Percentiles rank a stretch among this genome's conserved stretches.
Evolutionary conservation across 1,139 yeast genomes (phyloP).

Genomic region (Scheffersomyces segobiensis): DNA sequence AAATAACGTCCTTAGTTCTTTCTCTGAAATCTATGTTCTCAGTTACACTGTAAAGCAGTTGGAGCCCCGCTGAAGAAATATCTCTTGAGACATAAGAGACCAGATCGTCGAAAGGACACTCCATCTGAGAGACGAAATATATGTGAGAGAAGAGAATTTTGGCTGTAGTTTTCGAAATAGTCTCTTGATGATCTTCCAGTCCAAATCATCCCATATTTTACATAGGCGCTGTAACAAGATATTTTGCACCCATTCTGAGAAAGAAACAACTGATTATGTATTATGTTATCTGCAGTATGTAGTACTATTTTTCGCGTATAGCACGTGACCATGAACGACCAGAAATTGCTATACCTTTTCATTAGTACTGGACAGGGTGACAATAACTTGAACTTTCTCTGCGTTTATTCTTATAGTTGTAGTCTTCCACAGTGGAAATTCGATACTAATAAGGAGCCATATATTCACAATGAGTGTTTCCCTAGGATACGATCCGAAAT

Average conservation of each 20-base stretch:
- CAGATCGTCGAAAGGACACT: neutral
- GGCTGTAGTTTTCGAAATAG: neutral
- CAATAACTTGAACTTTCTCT: neutral
- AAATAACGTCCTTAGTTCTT: neutral
- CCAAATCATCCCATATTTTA: neutral
- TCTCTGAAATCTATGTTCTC: neutral
- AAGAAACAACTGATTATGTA: neutral
- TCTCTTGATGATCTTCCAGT: neutral
- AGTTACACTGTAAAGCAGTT: neutral
- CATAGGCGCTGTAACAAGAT: neutral
- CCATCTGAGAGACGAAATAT: neutral
- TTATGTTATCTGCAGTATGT: neutral
- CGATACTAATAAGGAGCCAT: neutral
- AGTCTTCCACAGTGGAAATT: neutral
- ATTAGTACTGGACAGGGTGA: neutral
- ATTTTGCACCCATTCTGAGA: neutral
- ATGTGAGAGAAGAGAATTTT: neutral
- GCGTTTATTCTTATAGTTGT: neutral
- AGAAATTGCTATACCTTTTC: neutral
- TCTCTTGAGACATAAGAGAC: neutral
- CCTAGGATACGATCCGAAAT: constrained; percentile 29
- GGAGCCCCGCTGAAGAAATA: neutral
- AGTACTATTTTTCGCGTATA: neutral
- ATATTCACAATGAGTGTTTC: constrained; percentile 19
- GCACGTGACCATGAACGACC: neutral